phyloP scores from a whole-genome alignment of 208 protist species.

The Jaenimonas drosophilae region DNA sequence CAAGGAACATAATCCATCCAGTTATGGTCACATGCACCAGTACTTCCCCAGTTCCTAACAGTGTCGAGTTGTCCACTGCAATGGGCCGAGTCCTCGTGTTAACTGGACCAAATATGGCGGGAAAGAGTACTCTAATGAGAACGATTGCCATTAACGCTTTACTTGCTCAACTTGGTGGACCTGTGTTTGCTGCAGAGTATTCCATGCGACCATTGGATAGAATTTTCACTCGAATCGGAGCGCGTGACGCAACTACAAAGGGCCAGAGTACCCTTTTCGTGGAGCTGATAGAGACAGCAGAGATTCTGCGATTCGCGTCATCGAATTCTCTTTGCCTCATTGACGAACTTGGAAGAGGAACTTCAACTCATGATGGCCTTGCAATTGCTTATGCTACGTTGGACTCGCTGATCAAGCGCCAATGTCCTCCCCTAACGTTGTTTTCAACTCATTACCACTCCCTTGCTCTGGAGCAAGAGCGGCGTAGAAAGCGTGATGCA shows the following conservation, averaged over 20 bases:
- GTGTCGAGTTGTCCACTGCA: constrained; percentile 19
- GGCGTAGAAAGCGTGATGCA: too few relatives aligned
- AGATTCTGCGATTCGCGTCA: constrained; percentile 88
- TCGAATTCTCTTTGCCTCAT: constrained; percentile 93
- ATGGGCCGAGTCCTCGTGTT: constrained; percentile 77
- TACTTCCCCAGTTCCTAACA: constrained; percentile 63
- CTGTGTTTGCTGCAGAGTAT: constrained; percentile 72
- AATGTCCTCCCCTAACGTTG: constrained; percentile 64
- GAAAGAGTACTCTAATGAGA: constrained; percentile 96
- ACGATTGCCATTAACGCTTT: constrained; percentile 92
- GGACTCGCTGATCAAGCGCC: constrained; percentile 36
- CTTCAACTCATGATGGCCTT: constrained; percentile 96
- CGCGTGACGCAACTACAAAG: constrained; percentile 92
- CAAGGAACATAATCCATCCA: constrained; percentile 22
- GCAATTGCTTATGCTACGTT: constrained; percentile 96
- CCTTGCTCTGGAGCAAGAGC: constrained; percentile 78
- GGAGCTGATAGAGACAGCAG: constrained; percentile 90
- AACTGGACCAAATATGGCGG: constrained; percentile 99
- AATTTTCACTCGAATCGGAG: constrained; percentile 97
- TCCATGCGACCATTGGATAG: constrained; percentile 82
- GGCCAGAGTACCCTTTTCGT: constrained; percentile 98
- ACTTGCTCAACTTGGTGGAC: constrained; percentile 96
- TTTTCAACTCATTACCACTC: constrained; percentile 98
- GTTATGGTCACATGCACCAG: too few relatives aligned
- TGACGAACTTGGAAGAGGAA: constrained; percentile 97